Evolutionary conservation across 2,329 filamentous ascomycete species (phyloP), one percentile per base, ranked within the genome.

Genomic region (Xylariaceae sp.): DNA sequence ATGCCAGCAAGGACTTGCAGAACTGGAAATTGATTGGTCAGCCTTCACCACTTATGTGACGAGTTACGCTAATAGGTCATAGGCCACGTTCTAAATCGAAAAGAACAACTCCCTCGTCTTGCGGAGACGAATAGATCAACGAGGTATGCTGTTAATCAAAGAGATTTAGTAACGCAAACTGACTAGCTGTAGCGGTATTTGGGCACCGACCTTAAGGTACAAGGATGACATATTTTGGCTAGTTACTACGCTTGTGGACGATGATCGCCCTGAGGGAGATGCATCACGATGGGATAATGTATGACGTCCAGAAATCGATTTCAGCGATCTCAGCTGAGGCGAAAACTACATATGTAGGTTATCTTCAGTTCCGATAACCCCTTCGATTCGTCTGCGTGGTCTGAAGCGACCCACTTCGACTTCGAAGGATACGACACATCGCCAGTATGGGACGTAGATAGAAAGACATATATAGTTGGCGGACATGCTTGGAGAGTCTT

Each of bases 391-490:
- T 42, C 58, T 12, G 69, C 78, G 0, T 84, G 81, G 81, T 75
- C 75, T 0, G 71, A 80, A 50, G 76, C 81, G 0, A 64, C 79
- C 0, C 74, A 78, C 49, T 82, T 81, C 61, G 71, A 78, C 12
- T 79, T 80, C 43, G 70, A 74, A 7, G 79, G 79, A 1, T 81
- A 82, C 50, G 84, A 87, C 50, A 79, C 82, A 0, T 78, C 76
- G 32, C 75, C 79, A 7, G 82, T 83, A 62, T 86, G 81, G 79
- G 79, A 85, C 48, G 76, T 77, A 0, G 78, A 85, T 45, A 83
- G 82, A 1, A 80, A 75, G 54, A 71, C 77, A 0, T 86, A 84
- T 54, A 76, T 83, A 2, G 74, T 74, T 0, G 75, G 73, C 2
- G 71, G 66, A n/a, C 73, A 75, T 55, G 70, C 70, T 6, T 76